A percentile compares a stretch with the other conserved stretches of the same genome.
These are phyloP conservation scores for Xylaria sp. DNA, from an alignment of 495 filamentous ascomycete species.

Conservation along the genomic window DNA sequence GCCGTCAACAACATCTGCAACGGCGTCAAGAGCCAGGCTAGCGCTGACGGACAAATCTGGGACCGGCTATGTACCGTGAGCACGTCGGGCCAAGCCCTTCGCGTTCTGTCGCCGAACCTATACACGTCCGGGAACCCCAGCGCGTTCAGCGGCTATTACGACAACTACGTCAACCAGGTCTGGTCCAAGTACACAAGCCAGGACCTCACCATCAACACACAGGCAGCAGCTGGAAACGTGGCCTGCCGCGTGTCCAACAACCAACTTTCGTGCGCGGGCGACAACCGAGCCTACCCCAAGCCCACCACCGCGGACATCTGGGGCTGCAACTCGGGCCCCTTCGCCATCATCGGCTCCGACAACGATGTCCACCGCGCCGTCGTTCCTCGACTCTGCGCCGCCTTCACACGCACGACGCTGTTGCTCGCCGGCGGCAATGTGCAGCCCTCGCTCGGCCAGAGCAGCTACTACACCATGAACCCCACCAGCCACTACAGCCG, in stretches of 20 bases:
- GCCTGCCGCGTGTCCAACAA: conserved; percentile 44
- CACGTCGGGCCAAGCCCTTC: conserved; percentile 43
- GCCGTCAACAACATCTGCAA: conserved; percentile 48
- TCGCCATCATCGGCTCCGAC: conserved; percentile 44
- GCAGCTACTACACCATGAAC: conserved; percentile 43
- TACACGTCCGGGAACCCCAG: conserved; percentile 39
- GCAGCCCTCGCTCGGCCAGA: conserved; percentile 41
- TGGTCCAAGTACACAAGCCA: conserved; percentile 47
- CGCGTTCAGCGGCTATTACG: conserved; percentile 46
- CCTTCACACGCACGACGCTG: conserved; percentile 52
- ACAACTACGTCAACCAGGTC: conserved; percentile 50
- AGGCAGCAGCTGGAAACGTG: conserved; percentile 46
- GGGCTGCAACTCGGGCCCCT: conserved; percentile 57
- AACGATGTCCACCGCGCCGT: conserved; percentile 50
- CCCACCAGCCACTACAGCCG: conserved; percentile 53
- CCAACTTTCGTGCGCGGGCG: conserved; percentile 44
- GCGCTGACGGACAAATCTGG: conserved; percentile 48
- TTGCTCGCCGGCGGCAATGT: conserved; percentile 48
- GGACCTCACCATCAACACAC: conserved; percentile 50
- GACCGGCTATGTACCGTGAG: conserved; percentile 45
- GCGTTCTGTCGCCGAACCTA: conserved; percentile 48
- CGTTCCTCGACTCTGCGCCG: conserved; percentile 54
- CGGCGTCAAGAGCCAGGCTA: conserved; percentile 42
- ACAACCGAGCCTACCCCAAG: conserved; percentile 50
- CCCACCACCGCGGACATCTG: conserved; percentile 51